phyloP scores from a whole-genome alignment of 2,329 filamentous ascomycete species.

The Xylariaceae sp. region DNA sequence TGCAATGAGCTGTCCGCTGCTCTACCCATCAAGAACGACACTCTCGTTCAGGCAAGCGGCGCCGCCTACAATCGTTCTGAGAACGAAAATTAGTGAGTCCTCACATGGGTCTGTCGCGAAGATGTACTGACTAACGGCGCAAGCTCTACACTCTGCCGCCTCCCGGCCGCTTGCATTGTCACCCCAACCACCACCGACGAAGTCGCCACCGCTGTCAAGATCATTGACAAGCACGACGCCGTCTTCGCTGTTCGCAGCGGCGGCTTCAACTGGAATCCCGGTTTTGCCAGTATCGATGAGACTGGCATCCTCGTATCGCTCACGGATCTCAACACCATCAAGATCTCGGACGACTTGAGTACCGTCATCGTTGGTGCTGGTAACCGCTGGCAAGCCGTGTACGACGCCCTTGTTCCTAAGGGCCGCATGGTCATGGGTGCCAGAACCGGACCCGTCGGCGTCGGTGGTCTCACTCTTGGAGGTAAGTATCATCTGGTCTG shows the following conservation, averaged over 20 bases:
- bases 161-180: conserved; percentile 15
- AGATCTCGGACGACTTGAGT: neutral
- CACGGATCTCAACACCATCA: neutral
- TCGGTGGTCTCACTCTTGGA: conserved; percentile 29
- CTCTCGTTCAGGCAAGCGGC: conserved; percentile 17
- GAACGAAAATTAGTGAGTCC: conserved; percentile 21
- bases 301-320: conserved; percentile 9
- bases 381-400: neutral
- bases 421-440: conserved; percentile 27
- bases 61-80: conserved; percentile 15
- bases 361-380: neutral
- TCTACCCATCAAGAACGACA: conserved; percentile 13
- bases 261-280: conserved; percentile 18
- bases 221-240: conserved; percentile 4
- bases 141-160: conserved; percentile 20
- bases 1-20: conserved; percentile 13
- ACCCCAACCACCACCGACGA: conserved; percentile 9
- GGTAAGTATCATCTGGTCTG: conserved; percentile 24
- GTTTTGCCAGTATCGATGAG: conserved; percentile 17
- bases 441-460: conserved; percentile 29
- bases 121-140: neutral
- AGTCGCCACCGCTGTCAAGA: conserved; percentile 10
- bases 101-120: neutral
- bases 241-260: conserved; percentile 19
- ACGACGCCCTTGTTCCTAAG: conserved; percentile 14